Conservation (phyloP, 345 rosid genomes). For the Lumnitzera racemosa region DNA sequence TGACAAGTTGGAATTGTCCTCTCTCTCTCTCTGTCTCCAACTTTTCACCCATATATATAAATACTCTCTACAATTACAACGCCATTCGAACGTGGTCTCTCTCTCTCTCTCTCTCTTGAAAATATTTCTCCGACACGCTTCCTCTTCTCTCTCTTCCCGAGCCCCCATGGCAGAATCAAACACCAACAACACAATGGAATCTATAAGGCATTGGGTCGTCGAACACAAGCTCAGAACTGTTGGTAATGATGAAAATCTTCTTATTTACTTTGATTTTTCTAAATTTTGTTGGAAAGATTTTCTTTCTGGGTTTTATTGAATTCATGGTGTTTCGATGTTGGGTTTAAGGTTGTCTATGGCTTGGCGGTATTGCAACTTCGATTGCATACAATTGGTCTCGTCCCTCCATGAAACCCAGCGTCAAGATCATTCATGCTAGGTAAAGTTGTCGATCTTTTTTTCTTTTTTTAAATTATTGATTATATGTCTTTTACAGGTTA, state of each 20-base stretch:
- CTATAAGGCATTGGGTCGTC: slow-evolving; percentile 65
- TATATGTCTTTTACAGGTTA: no score
- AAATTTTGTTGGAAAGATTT: neutral
- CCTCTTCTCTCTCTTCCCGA: slow-evolving; percentile 2
- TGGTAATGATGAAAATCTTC: slow-evolving; percentile 36
- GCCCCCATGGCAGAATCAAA: slow-evolving; percentile 55
- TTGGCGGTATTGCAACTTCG: slow-evolving; percentile 76
- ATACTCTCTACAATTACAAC: neutral
- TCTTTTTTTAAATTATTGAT: no score
- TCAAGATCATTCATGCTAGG: slow-evolving; percentile 95
- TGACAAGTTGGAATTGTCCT: neutral
- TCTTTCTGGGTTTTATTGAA: neutral
- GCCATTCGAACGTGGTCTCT: neutral
- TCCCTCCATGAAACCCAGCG: slow-evolving; percentile 95
- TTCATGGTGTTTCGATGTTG: slow-evolving; percentile 3
- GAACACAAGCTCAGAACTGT: slow-evolving; percentile 92
- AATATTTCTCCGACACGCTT: neutral
- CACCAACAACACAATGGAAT: slow-evolving; percentile 35
- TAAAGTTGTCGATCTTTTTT: slow-evolving; percentile 5
- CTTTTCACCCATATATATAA: neutral
- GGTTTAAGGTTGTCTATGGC: slow-evolving; percentile 73
- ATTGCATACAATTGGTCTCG: slow-evolving; percentile 93
- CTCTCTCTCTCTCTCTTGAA: neutral
- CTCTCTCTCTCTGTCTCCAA: neutral
- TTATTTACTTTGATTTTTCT: neutral